These are phyloP conservation scores for Linnemannia schmuckeri DNA, from an alignment of 192 early-diverging fungal genomes.

Conservation along the genomic window DNA sequence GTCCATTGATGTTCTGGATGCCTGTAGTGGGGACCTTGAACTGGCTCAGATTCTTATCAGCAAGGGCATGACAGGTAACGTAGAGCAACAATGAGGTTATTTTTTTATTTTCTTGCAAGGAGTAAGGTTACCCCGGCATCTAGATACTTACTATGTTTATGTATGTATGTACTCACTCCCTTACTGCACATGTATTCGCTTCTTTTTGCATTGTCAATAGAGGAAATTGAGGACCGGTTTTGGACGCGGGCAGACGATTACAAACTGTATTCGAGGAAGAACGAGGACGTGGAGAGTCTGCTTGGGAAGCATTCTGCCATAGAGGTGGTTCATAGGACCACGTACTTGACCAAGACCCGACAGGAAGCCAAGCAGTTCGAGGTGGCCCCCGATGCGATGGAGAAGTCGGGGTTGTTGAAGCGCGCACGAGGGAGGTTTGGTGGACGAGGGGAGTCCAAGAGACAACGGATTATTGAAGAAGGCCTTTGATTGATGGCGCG, in stretches of 20 bases:
- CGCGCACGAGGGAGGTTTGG: not conserved
- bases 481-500: not conserved
- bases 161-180: not conserved
- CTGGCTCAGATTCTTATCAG: not conserved
- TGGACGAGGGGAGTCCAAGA: not conserved
- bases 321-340: slow-evolving; percentile 5
- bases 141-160: not conserved
- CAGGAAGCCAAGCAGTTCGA: slow-evolving; percentile 15
- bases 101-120: not conserved
- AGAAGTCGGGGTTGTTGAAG: slow-evolving; percentile 15
- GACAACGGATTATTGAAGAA: not conserved
- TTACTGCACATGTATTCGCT: not conserved
- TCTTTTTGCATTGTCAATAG: slow-evolving; percentile 4
- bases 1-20: slow-evolving; percentile 44
- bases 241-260: slow-evolving; percentile 41
- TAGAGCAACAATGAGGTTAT: not conserved
- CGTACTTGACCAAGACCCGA: slow-evolving; percentile 31
- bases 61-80: slow-evolving; percentile 25
- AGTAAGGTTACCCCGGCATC: not conserved
- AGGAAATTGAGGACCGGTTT: slow-evolving; percentile 14
- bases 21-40: slow-evolving; percentile 19
- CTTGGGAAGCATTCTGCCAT: slow-evolving; percentile 14
- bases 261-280: slow-evolving; percentile 14
- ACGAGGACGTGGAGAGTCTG: slow-evolving; percentile 20
- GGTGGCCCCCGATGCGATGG: not conserved